phyloP scores from a whole-genome alignment of 148 eudicot species.

The Vaccinium macrocarpon region DNA sequence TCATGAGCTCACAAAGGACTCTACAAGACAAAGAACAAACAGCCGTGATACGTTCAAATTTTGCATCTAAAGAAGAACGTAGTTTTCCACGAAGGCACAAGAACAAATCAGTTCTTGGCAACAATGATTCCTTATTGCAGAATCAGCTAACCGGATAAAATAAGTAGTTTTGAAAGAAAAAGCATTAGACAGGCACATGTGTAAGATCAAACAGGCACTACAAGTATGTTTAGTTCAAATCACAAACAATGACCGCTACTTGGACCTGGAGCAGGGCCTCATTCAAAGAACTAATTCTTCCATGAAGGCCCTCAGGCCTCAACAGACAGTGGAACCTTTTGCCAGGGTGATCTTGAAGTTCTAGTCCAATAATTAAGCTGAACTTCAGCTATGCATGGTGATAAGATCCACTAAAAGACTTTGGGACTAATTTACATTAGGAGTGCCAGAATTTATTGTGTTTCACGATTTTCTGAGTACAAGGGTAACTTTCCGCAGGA shows the following conservation, averaged over 20 bases:
- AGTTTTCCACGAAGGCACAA: background rate
- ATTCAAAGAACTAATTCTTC: background rate
- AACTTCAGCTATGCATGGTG: background rate
- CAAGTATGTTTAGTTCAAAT: background rate
- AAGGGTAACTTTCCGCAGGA: background rate
- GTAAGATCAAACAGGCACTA: background rate
- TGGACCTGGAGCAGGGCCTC: background rate
- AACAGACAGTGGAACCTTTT: background rate
- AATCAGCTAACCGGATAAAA: background rate
- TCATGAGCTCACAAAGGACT: background rate
- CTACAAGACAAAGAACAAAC: background rate
- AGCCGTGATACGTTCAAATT: background rate
- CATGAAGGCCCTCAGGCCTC: background rate
- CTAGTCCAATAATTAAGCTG: background rate
- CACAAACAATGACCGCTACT: background rate
- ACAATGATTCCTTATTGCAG: background rate
- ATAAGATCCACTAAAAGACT: background rate
- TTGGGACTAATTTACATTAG: background rate
- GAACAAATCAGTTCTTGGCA: background rate
- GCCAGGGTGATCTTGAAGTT: background rate
- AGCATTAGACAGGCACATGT: background rate
- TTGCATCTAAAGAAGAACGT: background rate
- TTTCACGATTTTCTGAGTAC: background rate
- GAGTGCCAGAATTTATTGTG: background rate
- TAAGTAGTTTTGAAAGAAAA: background rate